Evolutionary conservation across 225 moss, liverwort and hornwort genomes (phyloP).

Genomic region (Lunularia cruciata): DNA sequence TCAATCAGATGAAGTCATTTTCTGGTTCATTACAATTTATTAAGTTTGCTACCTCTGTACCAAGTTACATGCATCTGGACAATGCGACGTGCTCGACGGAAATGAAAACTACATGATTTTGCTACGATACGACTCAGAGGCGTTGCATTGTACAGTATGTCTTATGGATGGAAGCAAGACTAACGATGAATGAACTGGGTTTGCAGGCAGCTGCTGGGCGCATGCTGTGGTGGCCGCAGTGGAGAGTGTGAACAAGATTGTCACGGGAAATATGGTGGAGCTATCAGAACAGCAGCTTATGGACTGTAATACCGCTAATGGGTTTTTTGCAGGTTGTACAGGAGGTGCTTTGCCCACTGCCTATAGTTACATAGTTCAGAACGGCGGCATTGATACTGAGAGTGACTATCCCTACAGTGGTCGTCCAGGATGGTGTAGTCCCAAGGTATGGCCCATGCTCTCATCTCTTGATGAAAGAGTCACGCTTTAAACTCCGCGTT

Average conservation of each 20-base stretch:
- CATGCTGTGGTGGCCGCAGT: slow-evolving; percentile 67
- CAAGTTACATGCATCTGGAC: no score
- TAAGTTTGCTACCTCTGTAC: no score
- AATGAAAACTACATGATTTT: no score
- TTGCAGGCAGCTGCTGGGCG: slow-evolving; percentile 58
- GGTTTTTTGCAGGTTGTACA: slow-evolving; percentile 55
- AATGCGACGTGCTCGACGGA: no score
- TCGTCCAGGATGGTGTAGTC: slow-evolving; percentile 45
- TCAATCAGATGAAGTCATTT: no score
- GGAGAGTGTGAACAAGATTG: slow-evolving; percentile 69
- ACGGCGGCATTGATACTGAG: slow-evolving; percentile 75
- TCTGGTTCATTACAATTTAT: no score
- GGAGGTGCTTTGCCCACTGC: slow-evolving; percentile 75
- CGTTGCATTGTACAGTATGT: no score
- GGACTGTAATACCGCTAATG: slow-evolving; percentile 49
- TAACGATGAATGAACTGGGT: no score
- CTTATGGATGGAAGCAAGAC: no score
- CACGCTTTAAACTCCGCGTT: no score
- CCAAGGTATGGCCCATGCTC: not conserved
- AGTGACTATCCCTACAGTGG: slow-evolving; percentile 63
- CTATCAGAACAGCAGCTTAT: slow-evolving; percentile 83
- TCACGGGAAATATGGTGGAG: slow-evolving; percentile 51
- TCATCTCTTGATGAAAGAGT: no score
- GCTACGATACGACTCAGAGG: no score
- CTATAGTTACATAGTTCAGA: slow-evolving; percentile 63